Conservation (phyloP, 2,329 filamentous ascomycete genomes). For the Pseudopyricularia javanii region DNA sequence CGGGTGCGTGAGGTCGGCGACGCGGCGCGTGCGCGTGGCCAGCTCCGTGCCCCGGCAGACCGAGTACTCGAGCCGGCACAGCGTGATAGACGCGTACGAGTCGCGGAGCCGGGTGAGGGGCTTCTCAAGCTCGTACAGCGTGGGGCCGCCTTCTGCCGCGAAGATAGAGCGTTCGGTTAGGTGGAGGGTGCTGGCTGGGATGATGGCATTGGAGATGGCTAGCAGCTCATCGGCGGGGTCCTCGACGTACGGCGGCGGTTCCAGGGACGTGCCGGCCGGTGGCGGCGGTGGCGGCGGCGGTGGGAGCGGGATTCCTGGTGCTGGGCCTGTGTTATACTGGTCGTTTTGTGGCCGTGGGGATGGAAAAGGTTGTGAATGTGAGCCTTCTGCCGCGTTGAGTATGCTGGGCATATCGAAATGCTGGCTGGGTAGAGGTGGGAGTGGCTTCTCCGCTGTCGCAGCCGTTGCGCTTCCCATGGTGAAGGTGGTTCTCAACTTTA, state of each 20-base stretch:
- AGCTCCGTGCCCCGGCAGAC: not conserved
- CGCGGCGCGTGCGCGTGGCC: not conserved
- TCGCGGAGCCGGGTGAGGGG: not conserved
- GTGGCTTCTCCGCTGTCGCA: not conserved
- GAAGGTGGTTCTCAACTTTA: not conserved
- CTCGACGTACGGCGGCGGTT: not conserved
- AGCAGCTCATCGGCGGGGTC: no score
- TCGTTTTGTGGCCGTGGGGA: not conserved
- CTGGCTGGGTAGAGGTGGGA: not conserved
- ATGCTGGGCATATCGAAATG: not conserved
- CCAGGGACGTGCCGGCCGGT: not conserved
- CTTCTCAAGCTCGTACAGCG: constrained; percentile 1
- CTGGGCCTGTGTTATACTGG: not conserved
- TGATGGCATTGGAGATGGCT: not conserved
- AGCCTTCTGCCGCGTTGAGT: not conserved
- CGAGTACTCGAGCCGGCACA: constrained; percentile 2
- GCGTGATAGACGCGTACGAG: not conserved
- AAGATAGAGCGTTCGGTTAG: not conserved
- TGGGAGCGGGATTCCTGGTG: not conserved
- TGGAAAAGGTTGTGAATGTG: not conserved
- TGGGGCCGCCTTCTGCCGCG: not conserved
- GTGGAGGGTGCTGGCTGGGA: not conserved
- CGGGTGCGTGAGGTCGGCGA: not conserved
- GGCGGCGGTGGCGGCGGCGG: not conserved
- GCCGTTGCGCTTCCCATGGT: not conserved